Evolutionary conservation across 2,329 filamentous ascomycete species (phyloP).

Genomic region (Phaeosphaeria sp.): DNA sequence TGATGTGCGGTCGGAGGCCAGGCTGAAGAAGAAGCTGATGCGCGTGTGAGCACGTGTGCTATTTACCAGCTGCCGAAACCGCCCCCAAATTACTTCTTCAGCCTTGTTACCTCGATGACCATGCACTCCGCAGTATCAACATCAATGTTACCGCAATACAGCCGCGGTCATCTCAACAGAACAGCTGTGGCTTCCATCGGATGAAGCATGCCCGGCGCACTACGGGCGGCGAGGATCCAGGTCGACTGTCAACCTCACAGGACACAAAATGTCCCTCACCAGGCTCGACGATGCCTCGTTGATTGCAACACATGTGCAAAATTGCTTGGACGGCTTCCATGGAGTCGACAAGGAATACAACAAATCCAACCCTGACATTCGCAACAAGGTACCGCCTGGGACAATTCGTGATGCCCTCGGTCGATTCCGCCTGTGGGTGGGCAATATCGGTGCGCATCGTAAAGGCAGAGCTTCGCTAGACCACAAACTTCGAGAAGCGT

Average conservation of each 20-base stretch:
- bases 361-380: constrained; percentile 15
- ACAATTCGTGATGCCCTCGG: constrained; percentile 27
- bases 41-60: background rate
- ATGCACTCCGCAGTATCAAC: background rate
- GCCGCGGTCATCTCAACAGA: background rate
- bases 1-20: background rate
- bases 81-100: constrained; percentile 6
- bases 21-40: constrained; percentile 8
- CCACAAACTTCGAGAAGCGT: constrained; percentile 40
- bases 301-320: constrained; percentile 16
- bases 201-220: background rate
- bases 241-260: background rate
- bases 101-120: background rate
- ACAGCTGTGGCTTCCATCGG: background rate
- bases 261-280: background rate
- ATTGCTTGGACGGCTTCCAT: constrained; percentile 16
- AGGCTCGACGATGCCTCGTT: constrained; percentile 1
- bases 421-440: constrained; percentile 41
- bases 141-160: background rate
- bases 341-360: constrained; percentile 1
- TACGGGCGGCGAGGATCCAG: background rate
- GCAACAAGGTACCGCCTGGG: constrained; percentile 7
- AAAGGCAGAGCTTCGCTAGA: constrained; percentile 38
- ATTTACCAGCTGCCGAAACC: constrained; percentile 1
- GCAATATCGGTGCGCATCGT: constrained; percentile 43